Conservation (phyloP, 2,329 filamentous ascomycete genomes). For the Ilyonectria mors-panacis region DNA sequence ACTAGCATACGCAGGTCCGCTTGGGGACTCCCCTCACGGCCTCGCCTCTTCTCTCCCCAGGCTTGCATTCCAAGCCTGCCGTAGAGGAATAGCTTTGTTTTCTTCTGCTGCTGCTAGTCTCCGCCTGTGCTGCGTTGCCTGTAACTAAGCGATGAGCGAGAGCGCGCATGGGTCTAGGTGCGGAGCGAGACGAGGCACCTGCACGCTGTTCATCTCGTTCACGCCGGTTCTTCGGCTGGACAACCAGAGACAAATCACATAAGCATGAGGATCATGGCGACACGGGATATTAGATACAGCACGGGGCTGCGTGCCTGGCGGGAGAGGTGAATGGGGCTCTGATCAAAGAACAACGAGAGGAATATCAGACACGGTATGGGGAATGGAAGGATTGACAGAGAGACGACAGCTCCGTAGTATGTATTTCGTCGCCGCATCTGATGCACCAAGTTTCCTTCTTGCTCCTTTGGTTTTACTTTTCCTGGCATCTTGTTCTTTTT, state of each 20-base stretch:
- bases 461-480: too few relatives aligned
- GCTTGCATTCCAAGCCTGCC: neutral
- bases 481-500: too few relatives aligned
- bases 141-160: neutral
- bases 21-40: neutral
- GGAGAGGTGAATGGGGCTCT: neutral
- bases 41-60: neutral
- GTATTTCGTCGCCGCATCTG: too few relatives aligned
- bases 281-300: neutral
- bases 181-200: conserved; percentile 8
- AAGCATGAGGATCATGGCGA: neutral
- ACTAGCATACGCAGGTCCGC: neutral
- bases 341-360: too few relatives aligned
- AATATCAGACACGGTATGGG: too few relatives aligned
- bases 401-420: too few relatives aligned
- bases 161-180: conserved; percentile 7
- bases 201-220: neutral
- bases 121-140: neutral
- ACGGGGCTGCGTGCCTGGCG: neutral
- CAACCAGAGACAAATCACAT: neutral
- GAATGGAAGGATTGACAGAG: too few relatives aligned
- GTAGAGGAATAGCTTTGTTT: neutral
- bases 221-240: neutral
- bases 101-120: neutral
- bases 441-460: too few relatives aligned